phyloP scores from a whole-genome alignment of 345 rosid genomes.

The Eucalyptus cloeziana region DNA sequence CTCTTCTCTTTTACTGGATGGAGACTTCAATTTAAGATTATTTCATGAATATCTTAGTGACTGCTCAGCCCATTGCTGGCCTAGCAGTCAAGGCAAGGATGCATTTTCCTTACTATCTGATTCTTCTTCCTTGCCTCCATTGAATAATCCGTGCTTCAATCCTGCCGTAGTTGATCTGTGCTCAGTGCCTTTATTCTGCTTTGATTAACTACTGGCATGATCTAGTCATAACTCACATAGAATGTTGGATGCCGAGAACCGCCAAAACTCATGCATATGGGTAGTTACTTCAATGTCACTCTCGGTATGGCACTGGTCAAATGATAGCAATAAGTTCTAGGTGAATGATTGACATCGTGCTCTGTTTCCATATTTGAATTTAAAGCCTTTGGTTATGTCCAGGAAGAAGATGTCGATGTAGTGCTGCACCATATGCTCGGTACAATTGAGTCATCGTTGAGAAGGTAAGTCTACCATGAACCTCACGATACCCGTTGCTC shows the following conservation, averaged over 20 bases:
- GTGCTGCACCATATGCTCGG: slow-evolving; percentile 66
- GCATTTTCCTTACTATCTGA: not conserved
- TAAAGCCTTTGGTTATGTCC: not conserved
- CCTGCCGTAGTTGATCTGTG: not conserved
- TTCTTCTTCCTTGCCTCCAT: not conserved
- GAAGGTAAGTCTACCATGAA: slow-evolving; percentile 19
- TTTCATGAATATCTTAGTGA: not conserved
- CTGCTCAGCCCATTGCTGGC: not conserved
- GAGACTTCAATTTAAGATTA: not conserved
- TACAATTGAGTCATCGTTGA: slow-evolving; percentile 44
- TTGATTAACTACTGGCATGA: not conserved
- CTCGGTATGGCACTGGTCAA: not conserved
- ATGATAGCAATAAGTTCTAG: not conserved
- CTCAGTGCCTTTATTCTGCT: not conserved
- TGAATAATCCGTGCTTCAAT: not conserved
- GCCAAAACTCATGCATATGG: not conserved
- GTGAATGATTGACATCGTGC: not conserved
- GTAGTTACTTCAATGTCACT: not conserved
- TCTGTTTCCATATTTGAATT: accelerated
- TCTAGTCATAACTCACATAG: not conserved
- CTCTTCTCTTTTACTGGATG: accelerated
- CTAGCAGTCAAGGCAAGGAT: not conserved
- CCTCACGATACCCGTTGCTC: not conserved
- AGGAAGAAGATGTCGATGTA: slow-evolving; percentile 79
- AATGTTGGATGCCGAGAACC: accelerated